phyloP scores from a whole-genome alignment of 2,329 filamentous ascomycete species.

The Neoarthrinium moseri region DNA sequence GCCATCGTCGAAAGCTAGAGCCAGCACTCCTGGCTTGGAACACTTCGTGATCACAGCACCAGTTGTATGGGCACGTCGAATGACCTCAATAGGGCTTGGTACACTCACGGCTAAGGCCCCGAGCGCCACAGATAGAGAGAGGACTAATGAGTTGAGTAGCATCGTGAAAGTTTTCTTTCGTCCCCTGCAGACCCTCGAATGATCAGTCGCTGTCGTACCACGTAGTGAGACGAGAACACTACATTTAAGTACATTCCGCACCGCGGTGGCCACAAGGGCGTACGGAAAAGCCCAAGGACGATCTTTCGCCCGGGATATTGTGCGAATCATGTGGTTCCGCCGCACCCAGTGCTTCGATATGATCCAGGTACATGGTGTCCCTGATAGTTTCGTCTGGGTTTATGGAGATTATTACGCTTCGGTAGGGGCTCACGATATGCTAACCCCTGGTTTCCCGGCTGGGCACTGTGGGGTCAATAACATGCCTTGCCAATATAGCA shows the following conservation, averaged over 20 bases:
- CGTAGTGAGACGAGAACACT: no score
- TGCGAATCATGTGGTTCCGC: no score
- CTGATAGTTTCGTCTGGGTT: background rate
- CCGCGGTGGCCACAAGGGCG: no score
- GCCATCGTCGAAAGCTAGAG: constrained; percentile 54
- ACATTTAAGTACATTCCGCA: no score
- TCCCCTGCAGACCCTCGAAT: no score
- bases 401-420: background rate
- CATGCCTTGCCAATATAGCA: no score
- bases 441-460: constrained; percentile 16
- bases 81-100: constrained; percentile 36
- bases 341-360: no score
- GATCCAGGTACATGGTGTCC: no score
- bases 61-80: constrained; percentile 37
- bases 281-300: no score
- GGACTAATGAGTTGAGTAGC: constrained; percentile 22
- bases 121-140: constrained; percentile 22
- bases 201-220: no score
- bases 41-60: constrained; percentile 46
- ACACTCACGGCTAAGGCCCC: constrained; percentile 25
- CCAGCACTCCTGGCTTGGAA: constrained; percentile 40
- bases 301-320: no score
- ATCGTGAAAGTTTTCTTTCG: constrained; percentile 21
- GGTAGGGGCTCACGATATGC: background rate
- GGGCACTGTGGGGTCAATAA: constrained; percentile 16